Evolutionary conservation across 1,284 basidiomycete genomes (phyloP).

Genomic region (Tilletiaria anomala): DNA sequence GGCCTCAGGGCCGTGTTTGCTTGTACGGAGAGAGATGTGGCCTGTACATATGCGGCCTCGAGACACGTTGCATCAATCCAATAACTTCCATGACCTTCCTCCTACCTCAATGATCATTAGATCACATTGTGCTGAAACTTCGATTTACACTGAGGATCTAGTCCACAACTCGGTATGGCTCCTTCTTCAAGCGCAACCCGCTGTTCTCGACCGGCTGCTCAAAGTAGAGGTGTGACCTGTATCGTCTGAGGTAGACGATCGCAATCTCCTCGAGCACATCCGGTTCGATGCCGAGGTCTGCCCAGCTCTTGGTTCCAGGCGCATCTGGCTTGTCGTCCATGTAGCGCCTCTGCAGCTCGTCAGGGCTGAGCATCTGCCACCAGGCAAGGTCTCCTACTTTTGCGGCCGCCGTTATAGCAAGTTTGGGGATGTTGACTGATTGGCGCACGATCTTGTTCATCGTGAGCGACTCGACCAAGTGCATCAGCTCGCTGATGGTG

Average conservation of each 20-base stretch:
- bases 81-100: no score
- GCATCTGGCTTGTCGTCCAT: slow-evolving; percentile 54
- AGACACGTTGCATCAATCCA: no score
- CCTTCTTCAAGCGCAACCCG: slow-evolving; percentile 39
- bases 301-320: slow-evolving; percentile 44
- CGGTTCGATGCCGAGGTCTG: slow-evolving; percentile 51
- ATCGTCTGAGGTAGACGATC: slow-evolving; percentile 77
- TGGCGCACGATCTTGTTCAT: slow-evolving; percentile 50
- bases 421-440: slow-evolving; percentile 63
- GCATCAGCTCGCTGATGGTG: slow-evolving; percentile 68
- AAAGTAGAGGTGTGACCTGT: slow-evolving; percentile 53
- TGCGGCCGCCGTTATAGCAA: slow-evolving; percentile 54
- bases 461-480: slow-evolving; percentile 66
- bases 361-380: slow-evolving; percentile 86
- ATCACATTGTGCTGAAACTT: no score
- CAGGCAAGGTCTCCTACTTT: slow-evolving; percentile 58
- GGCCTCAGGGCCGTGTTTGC: no score
- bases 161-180: slow-evolving; percentile 43
- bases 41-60: no score
- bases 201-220: slow-evolving; percentile 42
- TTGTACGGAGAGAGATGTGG: no score
- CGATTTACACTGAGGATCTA: no score
- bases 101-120: background rate
- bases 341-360: slow-evolving; percentile 77
- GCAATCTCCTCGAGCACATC: slow-evolving; percentile 78